Evolutionary conservation across 495 filamentous ascomycete genomes (phyloP).

Genomic region (Penicillium cinerascens): DNA sequence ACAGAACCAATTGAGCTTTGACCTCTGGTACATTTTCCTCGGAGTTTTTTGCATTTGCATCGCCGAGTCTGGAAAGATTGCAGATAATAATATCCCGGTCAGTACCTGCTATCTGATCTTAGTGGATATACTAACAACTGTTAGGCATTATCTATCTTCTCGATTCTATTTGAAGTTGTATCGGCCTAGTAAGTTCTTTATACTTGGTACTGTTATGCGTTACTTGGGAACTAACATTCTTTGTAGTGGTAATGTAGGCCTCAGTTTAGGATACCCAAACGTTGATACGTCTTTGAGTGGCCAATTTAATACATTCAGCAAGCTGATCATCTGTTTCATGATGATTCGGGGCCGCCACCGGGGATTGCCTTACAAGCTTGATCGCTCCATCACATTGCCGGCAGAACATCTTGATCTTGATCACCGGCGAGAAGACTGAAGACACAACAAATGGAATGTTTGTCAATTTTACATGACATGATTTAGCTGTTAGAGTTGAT

Average conservation of each 20-base stretch:
- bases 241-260: conserved; percentile 74
- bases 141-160: conserved; percentile 52
- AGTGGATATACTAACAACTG: neutral
- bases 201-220: neutral
- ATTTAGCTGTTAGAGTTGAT: too few relatives aligned
- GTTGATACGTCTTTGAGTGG: conserved; percentile 69
- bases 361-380: conserved; percentile 83
- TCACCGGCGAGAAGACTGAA: too few relatives aligned
- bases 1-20: conserved; percentile 58
- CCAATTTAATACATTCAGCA: conserved; percentile 70
- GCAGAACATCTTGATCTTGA: too few relatives aligned
- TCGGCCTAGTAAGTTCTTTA: conserved; percentile 65
- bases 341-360: conserved; percentile 86
- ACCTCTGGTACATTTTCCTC: conserved; percentile 63
- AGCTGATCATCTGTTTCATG: conserved; percentile 84
- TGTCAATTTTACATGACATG: too few relatives aligned
- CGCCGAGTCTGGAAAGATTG: conserved; percentile 48
- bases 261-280: conserved; percentile 72
- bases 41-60: conserved; percentile 59
- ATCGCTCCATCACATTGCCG: conserved; percentile 81
- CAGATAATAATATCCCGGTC: conserved; percentile 44
- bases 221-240: conserved; percentile 9
- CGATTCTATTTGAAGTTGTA: conserved; percentile 79
- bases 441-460: too few relatives aligned
- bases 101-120: conserved; percentile 5